A percentile compares a stretch with the other conserved stretches of the same genome.
Evolutionary conservation across 2,329 filamentous ascomycete species (phyloP).

Genomic region (Colletotrichum plurivorum): DNA sequence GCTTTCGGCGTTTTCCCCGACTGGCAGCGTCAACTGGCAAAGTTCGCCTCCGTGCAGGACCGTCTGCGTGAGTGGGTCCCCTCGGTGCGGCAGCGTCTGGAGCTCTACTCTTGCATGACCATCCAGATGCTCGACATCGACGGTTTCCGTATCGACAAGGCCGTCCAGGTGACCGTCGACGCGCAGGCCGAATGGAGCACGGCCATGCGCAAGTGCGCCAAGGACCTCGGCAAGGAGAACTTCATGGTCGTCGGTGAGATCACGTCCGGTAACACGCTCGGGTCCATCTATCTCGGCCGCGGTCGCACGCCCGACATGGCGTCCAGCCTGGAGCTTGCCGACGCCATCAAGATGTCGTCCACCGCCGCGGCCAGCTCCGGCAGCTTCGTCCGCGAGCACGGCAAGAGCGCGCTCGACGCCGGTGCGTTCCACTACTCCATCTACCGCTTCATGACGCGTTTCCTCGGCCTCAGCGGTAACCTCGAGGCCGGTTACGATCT

Average conservation of each 20-base stretch:
- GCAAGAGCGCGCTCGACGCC: slow-evolving; percentile 61
- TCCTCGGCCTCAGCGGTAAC: slow-evolving; percentile 50
- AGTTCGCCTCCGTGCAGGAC: slow-evolving; percentile 78
- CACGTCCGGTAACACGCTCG: slow-evolving; percentile 72
- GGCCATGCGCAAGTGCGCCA: slow-evolving; percentile 70
- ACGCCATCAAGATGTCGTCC: slow-evolving; percentile 40
- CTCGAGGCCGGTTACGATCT: slow-evolving; percentile 50
- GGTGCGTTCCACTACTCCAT: slow-evolving; percentile 58
- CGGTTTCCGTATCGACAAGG: slow-evolving; percentile 77
- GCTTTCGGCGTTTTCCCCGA: slow-evolving; percentile 75
- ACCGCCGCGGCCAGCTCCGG: slow-evolving; percentile 34
- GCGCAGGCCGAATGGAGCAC: slow-evolving; percentile 70
- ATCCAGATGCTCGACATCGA: slow-evolving; percentile 76
- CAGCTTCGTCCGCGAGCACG: slow-evolving; percentile 69
- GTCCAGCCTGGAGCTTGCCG: slow-evolving; percentile 36
- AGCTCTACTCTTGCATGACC: slow-evolving; percentile 74
- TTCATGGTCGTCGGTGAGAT: slow-evolving; percentile 77
- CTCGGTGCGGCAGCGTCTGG: slow-evolving; percentile 69
- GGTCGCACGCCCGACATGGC: slow-evolving; percentile 61
- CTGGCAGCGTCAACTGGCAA: slow-evolving; percentile 74
- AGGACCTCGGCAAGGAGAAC: slow-evolving; percentile 70
- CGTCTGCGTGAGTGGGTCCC: slow-evolving; percentile 75
- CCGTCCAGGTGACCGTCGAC: slow-evolving; percentile 74
- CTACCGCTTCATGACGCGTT: slow-evolving; percentile 49
- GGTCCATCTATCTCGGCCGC: slow-evolving; percentile 73